phyloP scores from a whole-genome alignment of 2,329 filamentous ascomycete species.

The Aspergillus phoenicis region DNA sequence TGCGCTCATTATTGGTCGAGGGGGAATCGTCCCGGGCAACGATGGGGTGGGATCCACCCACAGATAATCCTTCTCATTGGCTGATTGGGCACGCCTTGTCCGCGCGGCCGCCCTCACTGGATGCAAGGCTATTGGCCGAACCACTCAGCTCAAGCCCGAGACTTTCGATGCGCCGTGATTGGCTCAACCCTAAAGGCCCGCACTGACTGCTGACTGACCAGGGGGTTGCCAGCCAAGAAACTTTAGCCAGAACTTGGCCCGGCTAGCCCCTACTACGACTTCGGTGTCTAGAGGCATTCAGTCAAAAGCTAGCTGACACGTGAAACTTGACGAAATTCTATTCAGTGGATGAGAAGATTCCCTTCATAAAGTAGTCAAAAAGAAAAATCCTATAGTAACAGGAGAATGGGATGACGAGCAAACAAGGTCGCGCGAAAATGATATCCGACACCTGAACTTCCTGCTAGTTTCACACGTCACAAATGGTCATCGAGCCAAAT shows the following conservation, averaged over 20 bases:
- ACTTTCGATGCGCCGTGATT: slow-evolving; percentile 15
- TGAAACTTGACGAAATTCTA: slow-evolving; percentile 19
- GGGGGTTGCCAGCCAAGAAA: slow-evolving; percentile 2
- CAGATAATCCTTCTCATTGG: slow-evolving; percentile 12
- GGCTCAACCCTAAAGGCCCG: slow-evolving; percentile 9
- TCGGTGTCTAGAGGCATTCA: too few species aligned
- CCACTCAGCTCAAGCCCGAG: slow-evolving; percentile 3
- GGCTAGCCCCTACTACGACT: not conserved
- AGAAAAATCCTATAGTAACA: slow-evolving; percentile 24
- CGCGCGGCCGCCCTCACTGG: slow-evolving; percentile 22
- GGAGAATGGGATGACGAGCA: slow-evolving; percentile 13
- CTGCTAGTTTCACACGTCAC: slow-evolving; percentile 26
- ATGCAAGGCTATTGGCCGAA: slow-evolving; percentile 20
- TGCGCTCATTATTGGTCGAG: slow-evolving; percentile 24
- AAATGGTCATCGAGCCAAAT: slow-evolving; percentile 26
- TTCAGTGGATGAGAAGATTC: slow-evolving; percentile 13
- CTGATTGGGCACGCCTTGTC: slow-evolving; percentile 11
- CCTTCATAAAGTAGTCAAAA: slow-evolving; percentile 2
- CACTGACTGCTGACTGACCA: slow-evolving; percentile 5
- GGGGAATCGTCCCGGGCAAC: slow-evolving; percentile 14
- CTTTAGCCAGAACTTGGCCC: not conserved
- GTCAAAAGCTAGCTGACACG: not conserved
- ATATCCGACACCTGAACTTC: slow-evolving; percentile 25
- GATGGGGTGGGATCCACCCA: slow-evolving; percentile 4
- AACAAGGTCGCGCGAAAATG: slow-evolving; percentile 10